Base-by-base conservation (phyloP, 2,329 filamentous ascomycete genomes). In the Neonectria neomacrospora region DNA sequence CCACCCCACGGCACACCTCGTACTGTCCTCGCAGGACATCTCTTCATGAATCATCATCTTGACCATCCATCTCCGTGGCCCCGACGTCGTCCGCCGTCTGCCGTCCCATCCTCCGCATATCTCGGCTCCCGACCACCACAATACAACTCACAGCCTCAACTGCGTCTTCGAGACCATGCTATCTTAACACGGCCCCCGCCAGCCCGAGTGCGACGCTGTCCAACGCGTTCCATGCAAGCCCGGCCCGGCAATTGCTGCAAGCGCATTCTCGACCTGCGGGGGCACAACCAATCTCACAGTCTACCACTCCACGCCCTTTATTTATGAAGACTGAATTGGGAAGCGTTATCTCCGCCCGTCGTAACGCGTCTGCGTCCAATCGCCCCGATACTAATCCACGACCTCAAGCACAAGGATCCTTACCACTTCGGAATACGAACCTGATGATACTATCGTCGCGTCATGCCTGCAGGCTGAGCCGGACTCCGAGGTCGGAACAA, bases 361-460 rank as follows among this genome's bases (percentile, higher is more conserved):
- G 23, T n/a, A 32, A 34, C 50, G 8, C n/a, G 9, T 18, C 32
- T 2, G 32, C 7, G 22, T 12, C 39, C 48, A 9, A 39, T 11
- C 22, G 18, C 39, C 39, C 39, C 14, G 20, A 9, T 5, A 16
- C 20, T 32, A 8, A 44, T 26, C 11, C 12, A 20, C 9, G n/a
- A 44, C 16, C 23, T 20, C 12, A 23, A 16, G 28, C 30, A 12
- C 1, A n/a, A 54, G 10, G 12, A 30, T 18, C 34, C 37, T 26
- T 51, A 56, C 51, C 56, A 60, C 61, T 60, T 63, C 56, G 56
- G 61, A 45, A 23, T 47, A 41, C 60, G 54, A 48, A 16, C 18
- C 18, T 9, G n/a, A 22, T 34, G 47, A 6, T 26, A n/a, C 44
- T 28, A 22, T 47, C 16, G 16, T 28, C 23, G n/a, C 44, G 44